phyloP scores from a whole-genome alignment of 805 yeast genomes.

The Nakazawaea wickerhamii region DNA sequence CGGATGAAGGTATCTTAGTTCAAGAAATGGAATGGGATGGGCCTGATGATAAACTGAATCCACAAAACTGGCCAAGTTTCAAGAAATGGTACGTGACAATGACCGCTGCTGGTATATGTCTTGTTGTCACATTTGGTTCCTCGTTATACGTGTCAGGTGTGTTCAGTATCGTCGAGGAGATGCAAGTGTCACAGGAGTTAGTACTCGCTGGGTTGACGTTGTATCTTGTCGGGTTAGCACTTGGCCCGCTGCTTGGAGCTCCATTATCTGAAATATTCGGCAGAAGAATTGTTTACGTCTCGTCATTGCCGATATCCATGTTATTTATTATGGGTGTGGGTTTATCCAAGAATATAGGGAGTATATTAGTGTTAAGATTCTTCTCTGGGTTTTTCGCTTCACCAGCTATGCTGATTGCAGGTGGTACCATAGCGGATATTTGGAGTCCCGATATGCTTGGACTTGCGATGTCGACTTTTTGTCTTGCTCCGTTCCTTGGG shows the following conservation, averaged over 20 bases:
- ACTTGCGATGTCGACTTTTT: slow-evolving; percentile 71
- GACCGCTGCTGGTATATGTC: slow-evolving; percentile 58
- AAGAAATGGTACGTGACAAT: slow-evolving; percentile 63
- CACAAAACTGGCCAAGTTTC: slow-evolving; percentile 61
- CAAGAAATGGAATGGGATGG: slow-evolving; percentile 52
- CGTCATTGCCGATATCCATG: slow-evolving; percentile 61
- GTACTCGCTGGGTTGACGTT: slow-evolving; percentile 65
- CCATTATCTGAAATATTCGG: slow-evolving; percentile 71
- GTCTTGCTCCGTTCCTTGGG: slow-evolving; percentile 75
- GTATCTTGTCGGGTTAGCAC: slow-evolving; percentile 64
- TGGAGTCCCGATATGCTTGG: slow-evolving; percentile 66
- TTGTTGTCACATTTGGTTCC: slow-evolving; percentile 71
- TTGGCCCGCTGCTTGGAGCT: slow-evolving; percentile 67
- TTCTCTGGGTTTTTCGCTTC: slow-evolving; percentile 73
- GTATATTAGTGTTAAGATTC: slow-evolving; percentile 63
- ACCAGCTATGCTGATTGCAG: slow-evolving; percentile 79
- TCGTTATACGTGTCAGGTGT: slow-evolving; percentile 66
- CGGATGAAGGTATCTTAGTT: slow-evolving; percentile 31
- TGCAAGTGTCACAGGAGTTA: slow-evolving; percentile 54
- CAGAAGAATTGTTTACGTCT: slow-evolving; percentile 53
- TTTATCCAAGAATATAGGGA: slow-evolving; percentile 52
- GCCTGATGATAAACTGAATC: slow-evolving; percentile 57
- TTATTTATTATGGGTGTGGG: slow-evolving; percentile 73
- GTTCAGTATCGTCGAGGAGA: slow-evolving; percentile 41
- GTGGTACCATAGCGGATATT: slow-evolving; percentile 77